phyloP scores from a whole-genome alignment of 495 filamentous ascomycete species.

The Cladorrhinum samala region DNA sequence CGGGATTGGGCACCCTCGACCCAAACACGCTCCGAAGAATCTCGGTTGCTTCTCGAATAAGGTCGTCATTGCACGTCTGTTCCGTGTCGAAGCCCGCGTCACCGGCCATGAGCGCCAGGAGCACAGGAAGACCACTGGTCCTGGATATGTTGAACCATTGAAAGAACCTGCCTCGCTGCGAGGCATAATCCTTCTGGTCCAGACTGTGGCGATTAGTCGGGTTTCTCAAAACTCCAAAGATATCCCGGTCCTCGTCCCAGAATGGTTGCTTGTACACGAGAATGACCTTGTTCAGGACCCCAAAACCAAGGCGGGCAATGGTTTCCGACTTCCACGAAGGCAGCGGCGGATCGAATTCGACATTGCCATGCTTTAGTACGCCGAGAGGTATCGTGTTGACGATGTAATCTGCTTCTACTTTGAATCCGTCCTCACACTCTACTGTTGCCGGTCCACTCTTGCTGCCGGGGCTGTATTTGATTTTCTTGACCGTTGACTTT shows the following conservation, averaged over 20 bases:
- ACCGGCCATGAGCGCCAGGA: conserved; percentile 93
- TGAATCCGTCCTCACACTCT: conserved; percentile 71
- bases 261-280: conserved; percentile 85
- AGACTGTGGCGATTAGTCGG: conserved; percentile 47
- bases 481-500: conserved; percentile 59
- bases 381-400: conserved; percentile 86
- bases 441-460: conserved; percentile 46
- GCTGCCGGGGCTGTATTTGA: conserved; percentile 55
- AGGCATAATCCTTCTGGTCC: conserved; percentile 47
- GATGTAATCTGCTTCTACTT: conserved; percentile 74
- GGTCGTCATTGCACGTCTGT: conserved; percentile 58
- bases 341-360: conserved; percentile 76
- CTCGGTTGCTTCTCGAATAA: conserved; percentile 71
- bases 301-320: conserved; percentile 86
- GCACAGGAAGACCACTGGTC: conserved; percentile 76
- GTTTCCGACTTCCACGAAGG: conserved; percentile 78
- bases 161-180: conserved; percentile 75
- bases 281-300: conserved; percentile 90
- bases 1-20: conserved; percentile 55
- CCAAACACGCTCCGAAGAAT: conserved; percentile 62
- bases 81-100: conserved; percentile 90
- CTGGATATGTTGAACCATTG: conserved; percentile 95
- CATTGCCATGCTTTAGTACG: conserved; percentile 68
- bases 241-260: conserved; percentile 88
- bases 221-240: conserved; percentile 85